Evolutionary conservation across 495 filamentous ascomycete species (phyloP).

Genomic region (Daldinia childiae): DNA sequence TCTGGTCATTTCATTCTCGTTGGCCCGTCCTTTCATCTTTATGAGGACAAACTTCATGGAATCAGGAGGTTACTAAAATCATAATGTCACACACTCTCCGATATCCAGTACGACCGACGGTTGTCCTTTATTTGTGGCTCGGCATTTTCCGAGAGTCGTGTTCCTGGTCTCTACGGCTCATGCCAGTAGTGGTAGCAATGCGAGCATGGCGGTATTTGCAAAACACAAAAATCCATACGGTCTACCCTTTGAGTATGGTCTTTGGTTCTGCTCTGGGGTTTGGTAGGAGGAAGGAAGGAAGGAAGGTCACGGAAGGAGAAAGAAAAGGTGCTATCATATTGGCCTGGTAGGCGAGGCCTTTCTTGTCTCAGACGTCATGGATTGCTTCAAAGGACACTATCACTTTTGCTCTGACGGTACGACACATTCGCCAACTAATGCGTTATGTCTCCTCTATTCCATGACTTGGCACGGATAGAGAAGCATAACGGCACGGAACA

Average conservation of each 20-base stretch:
- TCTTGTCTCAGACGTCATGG: background rate
- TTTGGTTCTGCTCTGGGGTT: conserved; percentile 3
- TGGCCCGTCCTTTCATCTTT: background rate
- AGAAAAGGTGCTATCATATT: background rate
- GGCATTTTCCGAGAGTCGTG: background rate
- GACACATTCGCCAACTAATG: background rate
- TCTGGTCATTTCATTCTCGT: background rate
- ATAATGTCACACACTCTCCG: background rate
- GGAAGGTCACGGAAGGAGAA: background rate
- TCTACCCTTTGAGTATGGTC: background rate
- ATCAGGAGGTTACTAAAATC: background rate
- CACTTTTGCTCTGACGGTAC: conserved; percentile 1
- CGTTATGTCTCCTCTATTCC: background rate
- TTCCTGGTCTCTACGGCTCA: background rate
- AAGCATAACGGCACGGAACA: background rate
- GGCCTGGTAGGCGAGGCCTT: background rate
- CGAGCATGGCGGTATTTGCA: background rate
- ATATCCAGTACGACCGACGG: background rate
- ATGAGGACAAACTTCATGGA: background rate
- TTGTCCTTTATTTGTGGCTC: background rate
- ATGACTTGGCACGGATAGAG: background rate
- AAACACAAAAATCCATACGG: background rate
- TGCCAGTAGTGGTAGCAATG: background rate
- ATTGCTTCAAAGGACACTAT: background rate
- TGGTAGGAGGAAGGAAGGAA: background rate